phyloP scores from a whole-genome alignment of 495 filamentous ascomycete species.

The Echria macrotheca region DNA sequence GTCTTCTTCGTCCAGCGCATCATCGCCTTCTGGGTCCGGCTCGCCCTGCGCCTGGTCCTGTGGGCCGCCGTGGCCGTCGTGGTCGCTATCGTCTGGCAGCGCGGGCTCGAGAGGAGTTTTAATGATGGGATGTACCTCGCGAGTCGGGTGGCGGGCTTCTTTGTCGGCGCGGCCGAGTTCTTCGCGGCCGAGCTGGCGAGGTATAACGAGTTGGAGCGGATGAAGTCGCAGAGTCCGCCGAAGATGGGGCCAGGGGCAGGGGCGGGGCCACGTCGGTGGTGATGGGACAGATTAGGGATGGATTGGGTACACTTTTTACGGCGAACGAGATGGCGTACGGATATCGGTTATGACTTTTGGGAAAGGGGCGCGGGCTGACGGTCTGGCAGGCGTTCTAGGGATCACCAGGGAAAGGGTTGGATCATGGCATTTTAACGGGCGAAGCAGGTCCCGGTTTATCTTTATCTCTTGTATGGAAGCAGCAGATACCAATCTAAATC shows the following conservation, averaged over 20 bases:
- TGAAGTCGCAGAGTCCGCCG: not conserved
- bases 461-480: too few relatives aligned
- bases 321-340: not conserved
- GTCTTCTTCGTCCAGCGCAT: conserved; percentile 61
- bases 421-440: not conserved
- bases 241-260: not conserved
- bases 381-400: too few relatives aligned
- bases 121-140: conserved; percentile 44
- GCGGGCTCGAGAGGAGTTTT: conserved; percentile 56
- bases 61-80: conserved; percentile 50
- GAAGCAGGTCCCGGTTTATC: not conserved
- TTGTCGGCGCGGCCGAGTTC: conserved; percentile 47
- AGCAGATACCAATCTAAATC: not conserved
- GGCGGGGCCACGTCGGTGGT: not conserved
- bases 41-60: conserved; percentile 53
- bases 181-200: conserved; percentile 52
- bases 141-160: conserved; percentile 39
- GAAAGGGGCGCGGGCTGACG: too few relatives aligned
- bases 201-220: conserved; percentile 33
- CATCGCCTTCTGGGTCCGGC: conserved; percentile 66
- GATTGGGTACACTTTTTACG: not conserved
- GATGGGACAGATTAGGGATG: not conserved
- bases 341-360: too few relatives aligned
- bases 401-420: too few relatives aligned
- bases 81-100: conserved; percentile 52